These are phyloP conservation scores for Plectosphaerella cucumerina DNA, from an alignment of 2,329 filamentous ascomycete species.

Conservation along the genomic window DNA sequence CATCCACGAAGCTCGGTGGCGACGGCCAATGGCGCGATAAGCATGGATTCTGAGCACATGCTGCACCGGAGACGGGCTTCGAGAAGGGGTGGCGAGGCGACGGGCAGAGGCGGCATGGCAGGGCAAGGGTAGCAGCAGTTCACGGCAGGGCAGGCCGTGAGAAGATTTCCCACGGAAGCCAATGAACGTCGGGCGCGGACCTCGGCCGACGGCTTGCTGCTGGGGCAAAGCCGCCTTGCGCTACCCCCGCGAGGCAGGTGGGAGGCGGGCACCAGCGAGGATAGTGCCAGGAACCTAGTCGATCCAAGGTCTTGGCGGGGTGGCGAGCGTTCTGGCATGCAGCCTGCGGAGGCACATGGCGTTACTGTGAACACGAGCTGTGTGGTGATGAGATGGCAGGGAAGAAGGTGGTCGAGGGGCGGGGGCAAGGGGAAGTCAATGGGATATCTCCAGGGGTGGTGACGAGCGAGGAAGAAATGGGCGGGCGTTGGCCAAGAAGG, in stretches of 20 bases:
- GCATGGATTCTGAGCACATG: constrained; percentile 1
- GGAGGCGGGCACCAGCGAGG: not conserved
- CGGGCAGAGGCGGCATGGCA: too few species aligned
- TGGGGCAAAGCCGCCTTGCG: not conserved
- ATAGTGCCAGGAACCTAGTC: not conserved
- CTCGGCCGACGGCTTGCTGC: not conserved
- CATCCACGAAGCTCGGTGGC: not conserved
- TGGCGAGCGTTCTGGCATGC: too few species aligned
- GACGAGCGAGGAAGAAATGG: too few species aligned
- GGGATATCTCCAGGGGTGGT: too few species aligned
- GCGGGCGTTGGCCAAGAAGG: too few species aligned
- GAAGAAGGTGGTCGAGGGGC: too few species aligned
- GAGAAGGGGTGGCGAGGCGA: too few species aligned
- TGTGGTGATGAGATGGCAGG: too few species aligned
- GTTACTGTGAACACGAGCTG: too few species aligned
- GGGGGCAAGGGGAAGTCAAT: too few species aligned
- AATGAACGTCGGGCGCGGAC: not conserved
- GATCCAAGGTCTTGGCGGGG: constrained; percentile 1
- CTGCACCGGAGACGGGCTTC: not conserved
- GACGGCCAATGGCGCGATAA: constrained; percentile 2
- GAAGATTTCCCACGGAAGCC: not conserved
- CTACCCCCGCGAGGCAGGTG: constrained; percentile 3
- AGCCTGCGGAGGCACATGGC: too few species aligned
- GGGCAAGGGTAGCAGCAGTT: not conserved
- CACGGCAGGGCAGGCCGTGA: not conserved